Evolutionary conservation across 2,329 filamentous ascomycete species (phyloP).

Genomic region (Parasarocladium wereldwijsianum): DNA sequence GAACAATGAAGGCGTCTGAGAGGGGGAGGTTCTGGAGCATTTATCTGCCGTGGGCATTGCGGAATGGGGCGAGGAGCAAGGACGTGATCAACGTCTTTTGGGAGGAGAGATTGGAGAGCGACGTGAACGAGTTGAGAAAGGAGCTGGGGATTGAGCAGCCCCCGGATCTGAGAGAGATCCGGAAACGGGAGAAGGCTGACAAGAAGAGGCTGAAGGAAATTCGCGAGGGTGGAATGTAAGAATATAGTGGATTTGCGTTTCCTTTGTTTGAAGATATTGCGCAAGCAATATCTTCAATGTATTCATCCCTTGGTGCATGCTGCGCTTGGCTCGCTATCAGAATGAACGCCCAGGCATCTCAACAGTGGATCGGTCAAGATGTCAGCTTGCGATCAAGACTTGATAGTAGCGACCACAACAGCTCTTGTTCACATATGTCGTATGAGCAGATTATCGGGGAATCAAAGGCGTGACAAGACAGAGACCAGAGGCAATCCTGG

Average conservation of each 20-base stretch:
- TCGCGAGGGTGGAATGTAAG: conserved; percentile 7
- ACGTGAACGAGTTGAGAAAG: conserved; percentile 59
- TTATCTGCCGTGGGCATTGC: conserved; percentile 82
- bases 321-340: too few relatives aligned
- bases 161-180: conserved; percentile 67
- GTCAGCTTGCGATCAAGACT: too few relatives aligned
- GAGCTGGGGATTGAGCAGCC: conserved; percentile 78
- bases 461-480: neutral
- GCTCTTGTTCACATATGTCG: neutral
- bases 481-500: conserved; percentile 2
- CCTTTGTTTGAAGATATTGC: too few relatives aligned
- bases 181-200: conserved; percentile 55
- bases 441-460: neutral
- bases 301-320: too few relatives aligned
- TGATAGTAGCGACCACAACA: too few relatives aligned
- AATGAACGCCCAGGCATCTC: too few relatives aligned
- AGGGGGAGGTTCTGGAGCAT: conserved; percentile 56
- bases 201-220: conserved; percentile 46
- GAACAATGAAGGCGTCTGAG: conserved; percentile 73
- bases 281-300: too few relatives aligned
- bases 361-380: too few relatives aligned
- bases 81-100: conserved; percentile 95
- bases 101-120: conserved; percentile 82
- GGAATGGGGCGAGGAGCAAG: conserved; percentile 61
- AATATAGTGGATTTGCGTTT: conserved; percentile 11